Conservation (phyloP, 2,329 filamentous ascomycete genomes). For the Ustilaginoidea virens region DNA sequence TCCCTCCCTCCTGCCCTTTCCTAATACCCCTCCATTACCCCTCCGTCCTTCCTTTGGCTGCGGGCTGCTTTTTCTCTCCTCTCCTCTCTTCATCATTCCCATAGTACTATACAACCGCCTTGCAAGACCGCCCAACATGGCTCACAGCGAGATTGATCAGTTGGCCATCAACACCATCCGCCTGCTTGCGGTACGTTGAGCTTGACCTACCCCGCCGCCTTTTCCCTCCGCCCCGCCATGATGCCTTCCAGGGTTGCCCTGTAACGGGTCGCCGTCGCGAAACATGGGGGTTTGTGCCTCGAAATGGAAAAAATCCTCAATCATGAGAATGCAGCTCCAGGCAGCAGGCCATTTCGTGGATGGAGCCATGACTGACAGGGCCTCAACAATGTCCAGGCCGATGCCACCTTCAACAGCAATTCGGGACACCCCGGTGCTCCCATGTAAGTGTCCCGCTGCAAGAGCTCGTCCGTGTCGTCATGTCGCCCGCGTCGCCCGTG, state of each 20-base stretch:
- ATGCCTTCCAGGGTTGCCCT: no score
- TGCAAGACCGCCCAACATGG: constrained; percentile 48
- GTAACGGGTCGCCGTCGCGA: no score
- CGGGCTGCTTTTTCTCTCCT: constrained; percentile 6
- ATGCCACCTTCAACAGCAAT: constrained; percentile 93
- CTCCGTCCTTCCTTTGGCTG: constrained; percentile 13
- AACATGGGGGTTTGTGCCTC: no score
- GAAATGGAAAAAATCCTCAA: background rate
- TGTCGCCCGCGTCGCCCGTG: no score
- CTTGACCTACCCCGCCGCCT: constrained; percentile 16
- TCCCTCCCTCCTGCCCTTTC: no score
- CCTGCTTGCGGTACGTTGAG: constrained; percentile 68
- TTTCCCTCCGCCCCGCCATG: constrained; percentile 14
- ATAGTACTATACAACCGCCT: constrained; percentile 8
- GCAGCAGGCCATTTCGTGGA: background rate
- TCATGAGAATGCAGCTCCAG: constrained; percentile 2
- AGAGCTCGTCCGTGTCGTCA: constrained; percentile 2
- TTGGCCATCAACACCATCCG: constrained; percentile 98
- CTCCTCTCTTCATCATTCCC: constrained; percentile 7
- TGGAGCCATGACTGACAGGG: background rate
- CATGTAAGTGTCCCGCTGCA: constrained; percentile 44
- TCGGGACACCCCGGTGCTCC: constrained; percentile 97
- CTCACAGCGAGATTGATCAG: constrained; percentile 74
- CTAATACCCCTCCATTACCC: no score
- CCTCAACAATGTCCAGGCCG: constrained; percentile 45